phyloP scores from a whole-genome alignment of 2,329 filamentous ascomycete genomes.

The Trichoderma guizhouense region DNA sequence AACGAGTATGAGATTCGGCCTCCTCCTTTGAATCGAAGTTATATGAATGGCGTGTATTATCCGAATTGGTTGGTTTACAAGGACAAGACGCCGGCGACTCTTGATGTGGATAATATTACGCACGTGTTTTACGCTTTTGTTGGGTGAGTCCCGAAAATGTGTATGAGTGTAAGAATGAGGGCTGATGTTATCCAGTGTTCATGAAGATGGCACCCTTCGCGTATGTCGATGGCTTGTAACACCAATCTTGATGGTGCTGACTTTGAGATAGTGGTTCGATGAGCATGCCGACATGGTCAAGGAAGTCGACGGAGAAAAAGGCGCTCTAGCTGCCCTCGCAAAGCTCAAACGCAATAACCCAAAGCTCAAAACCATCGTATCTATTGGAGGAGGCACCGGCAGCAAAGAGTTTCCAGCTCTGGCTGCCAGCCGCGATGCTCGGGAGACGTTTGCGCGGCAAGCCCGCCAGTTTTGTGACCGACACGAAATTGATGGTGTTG shows the following conservation, averaged over 20 bases:
- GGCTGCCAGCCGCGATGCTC: slow-evolving; percentile 44
- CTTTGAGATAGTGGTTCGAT: slow-evolving; percentile 44
- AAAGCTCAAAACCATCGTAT: slow-evolving; percentile 57
- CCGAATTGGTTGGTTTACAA: slow-evolving; percentile 63
- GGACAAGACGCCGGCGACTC: slow-evolving; percentile 55
- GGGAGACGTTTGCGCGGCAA: slow-evolving; percentile 54
- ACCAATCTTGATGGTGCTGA: not conserved
- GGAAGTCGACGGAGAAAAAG: slow-evolving; percentile 54
- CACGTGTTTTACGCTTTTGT: slow-evolving; percentile 66
- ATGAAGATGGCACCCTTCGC: slow-evolving; percentile 37
- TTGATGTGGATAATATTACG: slow-evolving; percentile 55
- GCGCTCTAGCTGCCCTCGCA: slow-evolving; percentile 59
- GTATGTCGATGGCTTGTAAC: slow-evolving; percentile 30
- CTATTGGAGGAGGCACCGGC: slow-evolving; percentile 61
- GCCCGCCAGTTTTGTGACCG: slow-evolving; percentile 53
- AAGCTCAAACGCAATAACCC: slow-evolving; percentile 56
- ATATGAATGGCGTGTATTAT: slow-evolving; percentile 52
- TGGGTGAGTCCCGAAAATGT: slow-evolving; percentile 32
- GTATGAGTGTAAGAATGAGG: not conserved
- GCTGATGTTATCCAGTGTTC: slow-evolving; percentile 28
- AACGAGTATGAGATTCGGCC: not conserved
- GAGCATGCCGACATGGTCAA: slow-evolving; percentile 62
- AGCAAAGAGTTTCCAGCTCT: slow-evolving; percentile 60
- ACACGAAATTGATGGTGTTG: slow-evolving; percentile 60
- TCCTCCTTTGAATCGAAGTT: not conserved